Evolutionary conservation across 1,284 basidiomycete genomes (phyloP), one percentile per base, ranked within the genome.

Genomic region (Microbotryum intermedium): DNA sequence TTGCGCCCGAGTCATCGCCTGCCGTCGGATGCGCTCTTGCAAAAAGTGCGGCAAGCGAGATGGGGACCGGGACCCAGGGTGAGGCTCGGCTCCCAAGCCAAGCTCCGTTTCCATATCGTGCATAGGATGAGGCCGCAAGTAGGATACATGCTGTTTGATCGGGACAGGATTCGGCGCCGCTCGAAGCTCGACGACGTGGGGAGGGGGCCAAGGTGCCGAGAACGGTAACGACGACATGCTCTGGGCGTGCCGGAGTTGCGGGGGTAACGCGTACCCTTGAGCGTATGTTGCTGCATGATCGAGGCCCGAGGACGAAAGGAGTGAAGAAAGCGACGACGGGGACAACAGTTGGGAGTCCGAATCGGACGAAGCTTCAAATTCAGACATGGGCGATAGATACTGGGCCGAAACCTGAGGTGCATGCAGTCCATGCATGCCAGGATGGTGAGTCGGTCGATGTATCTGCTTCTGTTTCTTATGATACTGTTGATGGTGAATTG

Each of bases 41-140:
- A 66, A 55, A 46, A 66, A 66, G 8, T 57, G 57, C 1, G 64
- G 64, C 1, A 66, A 53, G 13, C 64, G 64, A 18, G 64, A 66
- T 1, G 59, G 43, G 11, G 58, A 53, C 3, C 48, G 11, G 2
- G 53, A 9, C 29, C 21, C 20, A 13, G 55, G 8, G 11, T 42
- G 25, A 2, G 25, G 1, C 5, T 28, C 20, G 9, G 53, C 26
- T 6, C 49, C 34, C 25, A 29, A 25, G 10, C 2, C 34, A 39
- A 6, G 34, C 13, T 30, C 48, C 11, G 42, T 43, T 20, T 42
- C 25, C 18, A 8, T 43, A 23, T 53, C 52, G 23, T 34, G 18
- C 43, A 18, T 9, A 20, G 53, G 57, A 18, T 50, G 44, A 44
- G 29, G 53, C 20, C 52, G 52, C 18, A 45, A 43, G 43, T 45